phyloP scores from a whole-genome alignment of 306 rosid genomes.

The Astragalus glycyphyllos region DNA sequence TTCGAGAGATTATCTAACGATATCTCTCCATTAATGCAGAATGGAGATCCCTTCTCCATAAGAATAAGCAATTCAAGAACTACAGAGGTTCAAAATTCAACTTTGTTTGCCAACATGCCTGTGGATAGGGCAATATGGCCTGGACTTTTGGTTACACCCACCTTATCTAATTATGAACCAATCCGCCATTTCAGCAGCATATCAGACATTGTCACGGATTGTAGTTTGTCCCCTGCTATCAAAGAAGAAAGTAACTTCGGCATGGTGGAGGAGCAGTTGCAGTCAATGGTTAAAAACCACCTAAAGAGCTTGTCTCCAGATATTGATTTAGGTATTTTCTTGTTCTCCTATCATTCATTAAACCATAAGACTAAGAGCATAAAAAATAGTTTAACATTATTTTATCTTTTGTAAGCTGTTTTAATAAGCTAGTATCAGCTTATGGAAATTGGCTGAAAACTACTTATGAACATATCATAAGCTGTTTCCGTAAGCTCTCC shows the following conservation, averaged over 20 bases:
- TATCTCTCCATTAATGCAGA: slow-evolving; percentile 50
- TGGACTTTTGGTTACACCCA: slow-evolving; percentile 51
- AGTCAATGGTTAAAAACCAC: slow-evolving; percentile 65
- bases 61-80: slow-evolving; percentile 55
- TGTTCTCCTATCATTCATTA: slow-evolving; percentile 22
- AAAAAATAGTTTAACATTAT: no score
- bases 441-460: no score
- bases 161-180: slow-evolving; percentile 54
- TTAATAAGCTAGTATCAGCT: no score
- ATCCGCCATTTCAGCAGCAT: slow-evolving; percentile 56
- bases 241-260: slow-evolving; percentile 56
- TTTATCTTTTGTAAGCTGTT: no score
- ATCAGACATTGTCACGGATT: slow-evolving; percentile 49
- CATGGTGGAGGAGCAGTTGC: slow-evolving; percentile 70
- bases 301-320: slow-evolving; percentile 62
- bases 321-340: slow-evolving; percentile 58
- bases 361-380: background rate
- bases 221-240: slow-evolving; percentile 38
- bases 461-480: no score
- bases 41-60: slow-evolving; percentile 49
- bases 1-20: slow-evolving; percentile 63
- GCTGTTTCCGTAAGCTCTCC: no score
- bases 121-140: slow-evolving; percentile 55
- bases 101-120: slow-evolving; percentile 45
- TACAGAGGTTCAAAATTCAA: slow-evolving; percentile 56